phyloP scores from a whole-genome alignment of 192 early-diverging fungal species.

The Backusella sp. region DNA sequence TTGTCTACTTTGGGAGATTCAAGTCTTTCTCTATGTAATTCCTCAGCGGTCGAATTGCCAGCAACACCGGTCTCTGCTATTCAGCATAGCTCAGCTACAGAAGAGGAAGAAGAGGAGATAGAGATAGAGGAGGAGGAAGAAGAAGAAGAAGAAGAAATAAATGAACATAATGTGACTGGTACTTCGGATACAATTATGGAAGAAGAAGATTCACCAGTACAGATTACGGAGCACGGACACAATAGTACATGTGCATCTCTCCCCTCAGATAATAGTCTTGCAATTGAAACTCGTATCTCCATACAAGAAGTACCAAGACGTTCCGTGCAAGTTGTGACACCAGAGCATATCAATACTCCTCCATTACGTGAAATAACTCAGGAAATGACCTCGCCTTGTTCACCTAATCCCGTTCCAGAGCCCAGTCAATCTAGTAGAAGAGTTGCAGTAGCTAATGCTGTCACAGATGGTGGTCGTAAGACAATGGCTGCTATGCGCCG shows the following conservation, averaged over 20 bases:
- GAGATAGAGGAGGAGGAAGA: background rate
- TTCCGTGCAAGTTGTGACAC: background rate
- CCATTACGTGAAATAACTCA: background rate
- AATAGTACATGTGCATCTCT: background rate
- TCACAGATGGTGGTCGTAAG: conserved; percentile 9
- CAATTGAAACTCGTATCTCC: background rate
- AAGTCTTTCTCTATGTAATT: background rate
- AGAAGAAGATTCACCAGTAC: background rate
- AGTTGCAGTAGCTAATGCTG: background rate
- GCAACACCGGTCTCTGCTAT: background rate
- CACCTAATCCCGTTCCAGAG: background rate
- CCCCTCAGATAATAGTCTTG: background rate
- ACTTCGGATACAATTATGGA: background rate
- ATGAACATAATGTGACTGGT: background rate
- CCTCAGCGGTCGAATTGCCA: background rate
- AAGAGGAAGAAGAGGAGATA: background rate
- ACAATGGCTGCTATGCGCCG: conserved; percentile 14
- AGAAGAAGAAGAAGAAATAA: background rate
- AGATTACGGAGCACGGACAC: background rate
- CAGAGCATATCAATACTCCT: background rate
- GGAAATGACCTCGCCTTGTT: background rate
- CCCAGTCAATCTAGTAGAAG: background rate
- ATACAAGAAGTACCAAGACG: conserved; percentile 7
- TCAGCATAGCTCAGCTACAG: background rate
- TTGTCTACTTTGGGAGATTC: background rate